These are phyloP conservation scores for Entonaema liquescens DNA, from an alignment of 495 filamentous ascomycete genomes.

Conservation along the genomic window DNA sequence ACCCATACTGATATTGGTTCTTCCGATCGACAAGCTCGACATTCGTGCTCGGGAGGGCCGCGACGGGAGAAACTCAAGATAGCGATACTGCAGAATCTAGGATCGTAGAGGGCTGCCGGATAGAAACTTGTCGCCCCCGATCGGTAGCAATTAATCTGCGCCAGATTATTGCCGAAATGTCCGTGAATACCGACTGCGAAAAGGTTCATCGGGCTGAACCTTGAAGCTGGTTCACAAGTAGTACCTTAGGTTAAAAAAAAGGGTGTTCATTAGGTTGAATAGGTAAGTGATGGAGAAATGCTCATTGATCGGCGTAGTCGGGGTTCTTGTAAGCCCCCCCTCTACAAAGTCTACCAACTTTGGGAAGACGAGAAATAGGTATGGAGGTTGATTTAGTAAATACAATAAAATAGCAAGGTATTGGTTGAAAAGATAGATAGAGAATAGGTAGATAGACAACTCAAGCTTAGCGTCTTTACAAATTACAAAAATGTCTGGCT, in stretches of 20 bases:
- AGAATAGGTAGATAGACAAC: neutral
- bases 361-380: neutral
- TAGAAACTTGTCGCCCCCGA: neutral
- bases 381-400: neutral
- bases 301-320: constrained; percentile 22
- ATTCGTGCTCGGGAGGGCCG: constrained; percentile 23
- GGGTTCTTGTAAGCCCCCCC: neutral
- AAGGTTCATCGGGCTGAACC: constrained; percentile 30
- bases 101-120: constrained; percentile 6
- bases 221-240: constrained; percentile 22
- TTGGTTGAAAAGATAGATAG: constrained; percentile 10
- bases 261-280: neutral
- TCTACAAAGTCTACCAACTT: neutral
- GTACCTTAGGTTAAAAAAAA: constrained; percentile 9
- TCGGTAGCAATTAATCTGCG: constrained; percentile 18
- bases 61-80: constrained; percentile 1
- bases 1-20: constrained; percentile 24
- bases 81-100: constrained; percentile 6
- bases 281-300: neutral
- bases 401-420: neutral
- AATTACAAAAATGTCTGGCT: neutral
- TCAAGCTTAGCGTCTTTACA: neutral
- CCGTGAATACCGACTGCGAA: constrained; percentile 15
- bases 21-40: constrained; percentile 30
- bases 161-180: constrained; percentile 28